phyloP scores from a whole-genome alignment of 192 early-diverging fungal genomes.

The Backusella mclennaniae region DNA sequence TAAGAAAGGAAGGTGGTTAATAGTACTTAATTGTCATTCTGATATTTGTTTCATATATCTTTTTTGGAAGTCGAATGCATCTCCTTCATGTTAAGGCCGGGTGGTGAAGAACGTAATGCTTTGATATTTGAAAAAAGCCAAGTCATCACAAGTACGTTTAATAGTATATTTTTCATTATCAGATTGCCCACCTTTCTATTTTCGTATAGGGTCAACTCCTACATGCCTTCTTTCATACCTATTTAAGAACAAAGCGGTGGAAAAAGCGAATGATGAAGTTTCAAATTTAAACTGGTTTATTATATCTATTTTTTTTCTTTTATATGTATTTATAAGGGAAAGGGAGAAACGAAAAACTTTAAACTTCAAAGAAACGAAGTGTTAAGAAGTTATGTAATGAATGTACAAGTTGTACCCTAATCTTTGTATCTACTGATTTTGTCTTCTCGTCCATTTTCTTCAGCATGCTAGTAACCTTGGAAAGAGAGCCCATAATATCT shows the following conservation, averaged over 20 bases:
- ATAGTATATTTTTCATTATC: neutral
- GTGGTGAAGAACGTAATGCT: no score
- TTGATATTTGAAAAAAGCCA: no score
- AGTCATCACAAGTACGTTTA: no score
- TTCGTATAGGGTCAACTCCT: neutral
- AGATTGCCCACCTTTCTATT: neutral
- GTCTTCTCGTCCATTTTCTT: slow-evolving; percentile 7
- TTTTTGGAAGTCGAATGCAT: no score
- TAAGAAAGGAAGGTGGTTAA: no score
- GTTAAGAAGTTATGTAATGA: neutral
- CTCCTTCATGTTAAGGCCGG: no score
- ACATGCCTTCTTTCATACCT: neutral
- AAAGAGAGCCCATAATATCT: slow-evolving; percentile 2
- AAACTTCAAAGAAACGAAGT: neutral
- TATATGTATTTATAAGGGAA: neutral
- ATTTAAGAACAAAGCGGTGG: neutral
- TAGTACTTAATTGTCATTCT: no score
- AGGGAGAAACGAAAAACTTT: neutral
- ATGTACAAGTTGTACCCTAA: neutral
- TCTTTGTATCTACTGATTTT: neutral
- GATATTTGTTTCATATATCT: no score
- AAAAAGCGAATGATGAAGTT: neutral
- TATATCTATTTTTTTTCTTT: neutral
- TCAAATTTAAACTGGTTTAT: neutral
- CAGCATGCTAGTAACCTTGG: neutral